Conservation (phyloP, 2,329 filamentous ascomycete genomes). For the Calonectria ilicicola region DNA sequence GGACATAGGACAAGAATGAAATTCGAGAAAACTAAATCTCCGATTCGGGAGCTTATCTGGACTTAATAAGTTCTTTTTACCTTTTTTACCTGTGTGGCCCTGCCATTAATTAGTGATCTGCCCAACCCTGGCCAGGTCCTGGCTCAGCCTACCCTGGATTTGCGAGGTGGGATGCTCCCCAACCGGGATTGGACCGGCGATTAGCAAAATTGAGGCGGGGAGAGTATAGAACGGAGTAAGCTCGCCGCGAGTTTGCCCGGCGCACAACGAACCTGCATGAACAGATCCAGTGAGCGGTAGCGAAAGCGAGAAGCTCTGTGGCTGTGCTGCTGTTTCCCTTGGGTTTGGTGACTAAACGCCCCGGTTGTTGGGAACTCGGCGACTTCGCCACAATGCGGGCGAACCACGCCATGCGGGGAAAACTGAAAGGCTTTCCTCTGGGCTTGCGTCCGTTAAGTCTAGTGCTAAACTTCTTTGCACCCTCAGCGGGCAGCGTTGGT, state of each 20-base stretch:
- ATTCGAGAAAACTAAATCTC: not conserved
- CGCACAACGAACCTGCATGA: not conserved
- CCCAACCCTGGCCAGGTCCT: not conserved
- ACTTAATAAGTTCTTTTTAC: not conserved
- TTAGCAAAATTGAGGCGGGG: not conserved
- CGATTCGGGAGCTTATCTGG: not conserved
- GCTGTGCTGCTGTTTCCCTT: not conserved
- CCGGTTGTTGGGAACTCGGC: not conserved
- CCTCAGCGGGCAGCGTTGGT: not conserved
- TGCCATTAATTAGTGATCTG: not conserved
- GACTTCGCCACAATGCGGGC: constrained; percentile 5
- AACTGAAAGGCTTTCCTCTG: not conserved
- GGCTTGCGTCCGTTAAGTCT: not conserved
- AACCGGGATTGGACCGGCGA: not conserved
- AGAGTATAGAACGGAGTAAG: not conserved
- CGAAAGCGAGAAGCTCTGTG: not conserved
- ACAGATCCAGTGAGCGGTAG: not conserved
- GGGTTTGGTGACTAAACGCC: not conserved
- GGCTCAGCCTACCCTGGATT: not conserved
- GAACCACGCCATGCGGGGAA: constrained; percentile 6
- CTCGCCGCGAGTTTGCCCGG: not conserved
- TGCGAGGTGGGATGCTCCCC: not conserved
- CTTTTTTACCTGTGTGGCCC: not conserved
- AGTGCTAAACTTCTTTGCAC: not conserved
- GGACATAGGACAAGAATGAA: not conserved